Percentiles rank a stretch among this genome's conserved stretches.
Evolutionary conservation across 257 asterid species (phyloP).

Genomic region (Fraxinus anomala): DNA sequence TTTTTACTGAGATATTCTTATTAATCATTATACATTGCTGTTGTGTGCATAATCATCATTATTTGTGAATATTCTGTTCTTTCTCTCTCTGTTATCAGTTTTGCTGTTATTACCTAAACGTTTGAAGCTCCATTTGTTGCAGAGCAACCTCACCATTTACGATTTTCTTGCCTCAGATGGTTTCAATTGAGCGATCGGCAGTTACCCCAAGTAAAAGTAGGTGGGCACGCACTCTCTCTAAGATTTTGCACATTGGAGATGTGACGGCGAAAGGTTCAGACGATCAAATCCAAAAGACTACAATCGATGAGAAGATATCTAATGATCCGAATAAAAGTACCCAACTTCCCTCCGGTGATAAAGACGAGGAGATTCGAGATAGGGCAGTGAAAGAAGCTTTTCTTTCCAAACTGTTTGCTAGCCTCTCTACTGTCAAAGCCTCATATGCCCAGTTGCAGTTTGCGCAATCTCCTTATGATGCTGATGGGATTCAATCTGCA

Average conservation of each 20-base stretch:
- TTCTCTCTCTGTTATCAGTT: conserved; percentile 26
- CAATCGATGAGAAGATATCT: conserved; percentile 33
- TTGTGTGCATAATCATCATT: conserved; percentile 29
- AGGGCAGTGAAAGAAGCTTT: conserved; percentile 55
- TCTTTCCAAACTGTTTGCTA: conserved; percentile 71
- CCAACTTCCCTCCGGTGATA: conserved; percentile 23
- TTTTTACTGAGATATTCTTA: conserved; percentile 35
- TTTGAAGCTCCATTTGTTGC: background rate
- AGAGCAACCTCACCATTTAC: background rate
- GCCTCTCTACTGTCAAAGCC: conserved; percentile 67
- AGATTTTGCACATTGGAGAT: conserved; percentile 59
- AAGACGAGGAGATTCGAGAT: conserved; percentile 32
- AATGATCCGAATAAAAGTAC: conserved; percentile 24
- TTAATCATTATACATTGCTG: conserved; percentile 34
- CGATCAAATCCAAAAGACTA: conserved; percentile 33
- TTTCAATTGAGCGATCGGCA: conserved; percentile 44
- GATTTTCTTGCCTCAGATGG: conserved; percentile 61
- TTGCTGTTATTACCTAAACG: conserved; percentile 19
- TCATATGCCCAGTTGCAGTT: conserved; percentile 75
- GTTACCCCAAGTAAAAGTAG: conserved; percentile 55
- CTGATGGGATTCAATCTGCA: conserved; percentile 76
- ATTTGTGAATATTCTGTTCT: conserved; percentile 40
- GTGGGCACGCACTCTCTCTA: conserved; percentile 66
- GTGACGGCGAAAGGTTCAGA: conserved; percentile 39
- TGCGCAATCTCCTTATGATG: conserved; percentile 80